Percentiles rank a stretch among this genome's conserved stretches.
Conservation (phyloP, 371 early-diverging fungal species). For the Mucor plumbeus region DNA sequence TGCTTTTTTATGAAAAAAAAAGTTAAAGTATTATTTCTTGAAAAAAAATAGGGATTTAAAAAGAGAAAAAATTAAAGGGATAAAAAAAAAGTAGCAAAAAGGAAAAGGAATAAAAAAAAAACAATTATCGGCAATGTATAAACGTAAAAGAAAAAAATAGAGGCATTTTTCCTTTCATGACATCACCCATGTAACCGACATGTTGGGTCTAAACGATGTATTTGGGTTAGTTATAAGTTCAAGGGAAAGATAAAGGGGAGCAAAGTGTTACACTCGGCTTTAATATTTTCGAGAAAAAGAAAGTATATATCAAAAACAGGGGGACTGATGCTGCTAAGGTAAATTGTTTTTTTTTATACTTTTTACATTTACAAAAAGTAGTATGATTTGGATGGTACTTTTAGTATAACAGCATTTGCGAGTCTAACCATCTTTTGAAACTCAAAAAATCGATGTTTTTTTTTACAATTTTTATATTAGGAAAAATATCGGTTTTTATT, state of each 20-base stretch:
- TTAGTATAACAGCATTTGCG: neutral
- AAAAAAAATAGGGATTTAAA: neutral
- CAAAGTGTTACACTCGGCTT: neutral
- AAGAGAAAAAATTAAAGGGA: neutral
- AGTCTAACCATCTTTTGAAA: neutral
- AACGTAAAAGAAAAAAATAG: neutral
- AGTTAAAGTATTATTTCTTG: neutral
- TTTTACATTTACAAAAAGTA: neutral
- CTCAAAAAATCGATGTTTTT: neutral
- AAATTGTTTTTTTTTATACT: neutral
- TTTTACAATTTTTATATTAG: neutral
- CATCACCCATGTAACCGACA: slow-evolving; percentile 13
- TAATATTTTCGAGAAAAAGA: neutral
- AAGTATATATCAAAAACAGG: neutral
- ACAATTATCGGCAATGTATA: neutral
- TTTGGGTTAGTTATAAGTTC: slow-evolving; percentile 7
- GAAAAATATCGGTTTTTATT: neutral
- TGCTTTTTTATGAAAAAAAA: neutral
- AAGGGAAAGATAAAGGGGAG: neutral
- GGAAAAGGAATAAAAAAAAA: neutral
- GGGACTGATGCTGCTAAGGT: neutral
- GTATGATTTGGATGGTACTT: neutral
- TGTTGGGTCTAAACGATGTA: slow-evolving; percentile 4
- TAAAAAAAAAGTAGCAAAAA: neutral
- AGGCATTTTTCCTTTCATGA: neutral